These are phyloP conservation scores for Penicillium manginii DNA, from an alignment of 495 filamentous ascomycete species.

Conservation along the genomic window DNA sequence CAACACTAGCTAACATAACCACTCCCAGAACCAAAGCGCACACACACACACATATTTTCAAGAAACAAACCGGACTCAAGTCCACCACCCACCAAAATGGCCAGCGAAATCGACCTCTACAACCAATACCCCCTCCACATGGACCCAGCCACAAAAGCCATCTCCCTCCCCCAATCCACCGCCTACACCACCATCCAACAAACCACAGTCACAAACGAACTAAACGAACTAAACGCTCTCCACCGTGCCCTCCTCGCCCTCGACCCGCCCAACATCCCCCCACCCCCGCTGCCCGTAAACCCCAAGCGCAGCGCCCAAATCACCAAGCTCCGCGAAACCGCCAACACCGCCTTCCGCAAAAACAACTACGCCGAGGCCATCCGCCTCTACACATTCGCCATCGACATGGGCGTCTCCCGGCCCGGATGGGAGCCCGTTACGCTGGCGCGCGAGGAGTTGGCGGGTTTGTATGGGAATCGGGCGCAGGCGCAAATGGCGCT, in stretches of 20 bases:
- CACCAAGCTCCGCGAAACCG: constrained; percentile 85
- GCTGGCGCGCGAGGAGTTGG: constrained; percentile 81
- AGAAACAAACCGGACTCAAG: constrained; percentile 6
- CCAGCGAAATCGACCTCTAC: constrained; percentile 67
- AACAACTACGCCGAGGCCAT: constrained; percentile 72
- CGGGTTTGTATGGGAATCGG: constrained; percentile 79
- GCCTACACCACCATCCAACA: constrained; percentile 36
- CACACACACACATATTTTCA: constrained; percentile 6
- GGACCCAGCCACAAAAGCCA: constrained; percentile 75
- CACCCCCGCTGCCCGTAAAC: constrained; percentile 79
- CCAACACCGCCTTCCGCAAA: constrained; percentile 82
- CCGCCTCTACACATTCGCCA: constrained; percentile 76
- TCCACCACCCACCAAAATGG: constrained; percentile 35
- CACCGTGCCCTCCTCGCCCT: constrained; percentile 71
- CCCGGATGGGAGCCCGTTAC: constrained; percentile 85
- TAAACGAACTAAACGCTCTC: constrained; percentile 70
- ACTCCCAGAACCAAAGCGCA: constrained; percentile 2
- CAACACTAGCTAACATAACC: constrained; percentile 20
- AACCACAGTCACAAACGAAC: constrained; percentile 62
- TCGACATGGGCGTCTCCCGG: constrained; percentile 83
- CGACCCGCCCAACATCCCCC: constrained; percentile 60
- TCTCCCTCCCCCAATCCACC: constrained; percentile 59
- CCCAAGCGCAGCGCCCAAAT: constrained; percentile 85
- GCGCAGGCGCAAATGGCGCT: constrained; percentile 87
- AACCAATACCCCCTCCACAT: constrained; percentile 78